Evolutionary conservation across 495 filamentous ascomycete species (phyloP).

Genomic region (Aspergillus funiculosus): DNA sequence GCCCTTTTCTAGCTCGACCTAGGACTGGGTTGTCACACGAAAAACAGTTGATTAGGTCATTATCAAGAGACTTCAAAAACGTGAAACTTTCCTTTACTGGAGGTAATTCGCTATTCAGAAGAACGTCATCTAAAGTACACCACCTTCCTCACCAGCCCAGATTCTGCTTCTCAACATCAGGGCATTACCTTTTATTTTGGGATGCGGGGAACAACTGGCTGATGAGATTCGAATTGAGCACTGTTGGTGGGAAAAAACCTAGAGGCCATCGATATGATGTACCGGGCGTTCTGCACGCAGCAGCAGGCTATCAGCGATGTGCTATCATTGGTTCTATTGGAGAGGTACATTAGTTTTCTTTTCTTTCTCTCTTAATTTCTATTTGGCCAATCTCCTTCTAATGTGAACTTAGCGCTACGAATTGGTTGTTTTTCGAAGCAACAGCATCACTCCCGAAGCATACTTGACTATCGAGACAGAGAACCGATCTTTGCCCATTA

Average conservation of each 20-base stretch:
- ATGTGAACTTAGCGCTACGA: slow-evolving; percentile 20
- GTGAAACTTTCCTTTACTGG: slow-evolving; percentile 16
- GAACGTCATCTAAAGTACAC: slow-evolving; percentile 12
- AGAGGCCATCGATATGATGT: slow-evolving; percentile 21
- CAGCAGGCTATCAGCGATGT: slow-evolving; percentile 21
- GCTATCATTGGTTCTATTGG: slow-evolving; percentile 21
- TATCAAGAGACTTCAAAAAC: slow-evolving; percentile 21
- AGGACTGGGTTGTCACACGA: slow-evolving; percentile 12
- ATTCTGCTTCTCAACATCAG: slow-evolving; percentile 22
- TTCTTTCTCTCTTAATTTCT: not conserved
- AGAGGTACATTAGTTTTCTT: slow-evolving; percentile 14
- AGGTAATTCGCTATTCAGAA: slow-evolving; percentile 18
- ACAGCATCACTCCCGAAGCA: slow-evolving; percentile 13
- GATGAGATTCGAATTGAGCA: slow-evolving; percentile 17
- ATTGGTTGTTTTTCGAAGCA: slow-evolving; percentile 19
- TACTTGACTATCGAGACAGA: slow-evolving; percentile 19
- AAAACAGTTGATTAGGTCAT: slow-evolving; percentile 16
- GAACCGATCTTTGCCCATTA: slow-evolving; percentile 9
- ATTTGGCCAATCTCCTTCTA: not conserved
- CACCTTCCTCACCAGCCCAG: slow-evolving; percentile 17
- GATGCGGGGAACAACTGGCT: slow-evolving; percentile 21
- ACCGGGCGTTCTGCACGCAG: slow-evolving; percentile 21
- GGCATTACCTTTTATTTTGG: slow-evolving; percentile 23
- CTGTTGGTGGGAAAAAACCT: slow-evolving; percentile 10
- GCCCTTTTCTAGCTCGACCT: slow-evolving; percentile 7